These are phyloP conservation scores for Cladosporium sp. DNA, from an alignment of 2,329 filamentous ascomycete genomes.

Conservation along the genomic window DNA sequence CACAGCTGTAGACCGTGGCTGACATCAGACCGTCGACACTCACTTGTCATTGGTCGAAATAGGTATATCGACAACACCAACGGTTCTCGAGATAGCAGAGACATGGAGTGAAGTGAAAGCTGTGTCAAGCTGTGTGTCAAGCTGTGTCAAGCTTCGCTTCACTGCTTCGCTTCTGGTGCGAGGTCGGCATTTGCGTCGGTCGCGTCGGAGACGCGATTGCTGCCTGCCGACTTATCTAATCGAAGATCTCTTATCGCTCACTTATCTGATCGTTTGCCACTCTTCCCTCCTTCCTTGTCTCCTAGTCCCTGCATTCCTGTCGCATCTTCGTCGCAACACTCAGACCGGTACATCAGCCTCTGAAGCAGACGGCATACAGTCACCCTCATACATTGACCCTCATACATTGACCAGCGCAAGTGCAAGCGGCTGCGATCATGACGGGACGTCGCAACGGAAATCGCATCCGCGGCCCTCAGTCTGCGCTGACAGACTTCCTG, in stretches of 20 bases:
- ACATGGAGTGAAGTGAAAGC: too few relatives aligned
- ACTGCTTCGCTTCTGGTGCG: too few relatives aligned
- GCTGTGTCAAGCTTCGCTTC: too few relatives aligned
- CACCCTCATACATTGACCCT: neutral
- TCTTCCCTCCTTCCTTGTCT: neutral
- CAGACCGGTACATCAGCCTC: neutral
- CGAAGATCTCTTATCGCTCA: neutral
- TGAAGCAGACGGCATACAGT: neutral
- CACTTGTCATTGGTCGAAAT: too few relatives aligned
- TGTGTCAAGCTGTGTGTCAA: too few relatives aligned
- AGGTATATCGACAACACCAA: too few relatives aligned
- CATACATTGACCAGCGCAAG: neutral
- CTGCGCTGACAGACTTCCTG: constrained; percentile 64
- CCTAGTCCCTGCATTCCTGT: neutral
- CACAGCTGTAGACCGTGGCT: too few relatives aligned
- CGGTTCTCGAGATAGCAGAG: too few relatives aligned
- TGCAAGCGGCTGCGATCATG: constrained; percentile 20
- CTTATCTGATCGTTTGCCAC: constrained; percentile 4
- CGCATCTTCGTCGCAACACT: neutral
- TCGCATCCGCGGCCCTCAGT: constrained; percentile 57
- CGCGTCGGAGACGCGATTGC: neutral
- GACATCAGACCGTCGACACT: too few relatives aligned
- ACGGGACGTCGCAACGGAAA: constrained; percentile 37
- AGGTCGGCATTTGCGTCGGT: too few relatives aligned
- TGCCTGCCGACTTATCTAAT: constrained; percentile 1